Conservation (phyloP, 352 stramenopile species). For the Phytopythium montanum region DNA sequence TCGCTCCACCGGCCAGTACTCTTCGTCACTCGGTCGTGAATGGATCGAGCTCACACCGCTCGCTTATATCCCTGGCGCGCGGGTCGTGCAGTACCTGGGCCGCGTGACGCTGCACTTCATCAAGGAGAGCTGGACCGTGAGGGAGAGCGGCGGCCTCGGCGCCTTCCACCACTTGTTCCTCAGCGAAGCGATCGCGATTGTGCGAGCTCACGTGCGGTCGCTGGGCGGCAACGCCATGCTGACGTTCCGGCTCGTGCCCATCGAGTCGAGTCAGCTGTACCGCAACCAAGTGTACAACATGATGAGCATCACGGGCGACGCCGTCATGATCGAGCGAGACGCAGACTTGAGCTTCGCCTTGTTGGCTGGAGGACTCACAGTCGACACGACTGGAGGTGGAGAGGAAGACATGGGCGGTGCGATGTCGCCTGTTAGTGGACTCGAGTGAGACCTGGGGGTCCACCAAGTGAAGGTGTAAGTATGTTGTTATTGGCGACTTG, state of each 20-base stretch:
- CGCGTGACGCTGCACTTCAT: slow-evolving; percentile 89
- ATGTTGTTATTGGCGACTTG: neutral
- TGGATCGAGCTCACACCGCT: slow-evolving; percentile 86
- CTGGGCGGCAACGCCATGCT: slow-evolving; percentile 86
- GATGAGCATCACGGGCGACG: slow-evolving; percentile 88
- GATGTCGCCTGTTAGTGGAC: neutral
- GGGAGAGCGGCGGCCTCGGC: slow-evolving; percentile 78
- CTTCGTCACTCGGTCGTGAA: slow-evolving; percentile 42
- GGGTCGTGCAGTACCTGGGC: slow-evolving; percentile 74
- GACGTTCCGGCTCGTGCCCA: slow-evolving; percentile 82
- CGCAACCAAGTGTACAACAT: slow-evolving; percentile 92
- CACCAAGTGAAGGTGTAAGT: neutral
- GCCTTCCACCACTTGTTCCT: slow-evolving; percentile 88
- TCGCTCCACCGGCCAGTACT: slow-evolving; percentile 2
- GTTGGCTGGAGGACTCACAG: slow-evolving; percentile 22
- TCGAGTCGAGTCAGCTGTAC: slow-evolving; percentile 85
- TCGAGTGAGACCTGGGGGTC: neutral
- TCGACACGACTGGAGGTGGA: slow-evolving; percentile 21
- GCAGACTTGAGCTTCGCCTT: slow-evolving; percentile 28
- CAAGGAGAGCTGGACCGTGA: slow-evolving; percentile 88
- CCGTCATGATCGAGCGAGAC: slow-evolving; percentile 76
- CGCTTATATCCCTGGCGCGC: slow-evolving; percentile 68
- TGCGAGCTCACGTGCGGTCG: slow-evolving; percentile 78
- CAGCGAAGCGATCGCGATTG: slow-evolving; percentile 84
- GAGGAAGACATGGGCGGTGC: slow-evolving; percentile 15